A percentile compares a stretch with the other conserved stretches of the same genome.
Evolutionary conservation across 371 early-diverging fungal genomes (phyloP).

Genomic region (Vairimorpha apis): DNA sequence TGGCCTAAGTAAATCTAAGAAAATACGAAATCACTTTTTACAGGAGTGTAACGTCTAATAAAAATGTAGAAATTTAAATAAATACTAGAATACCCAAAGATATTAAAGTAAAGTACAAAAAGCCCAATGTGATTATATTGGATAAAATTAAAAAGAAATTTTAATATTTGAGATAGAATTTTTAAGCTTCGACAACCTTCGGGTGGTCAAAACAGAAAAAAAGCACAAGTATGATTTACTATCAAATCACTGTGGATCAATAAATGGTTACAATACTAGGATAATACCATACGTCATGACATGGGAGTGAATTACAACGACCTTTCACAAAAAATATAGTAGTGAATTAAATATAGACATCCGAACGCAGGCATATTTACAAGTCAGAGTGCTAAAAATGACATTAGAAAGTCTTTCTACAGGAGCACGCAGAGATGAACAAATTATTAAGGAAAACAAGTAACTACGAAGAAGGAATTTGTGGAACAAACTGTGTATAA

Average conservation of each 20-base stretch:
- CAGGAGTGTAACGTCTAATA: neutral
- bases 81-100: neutral
- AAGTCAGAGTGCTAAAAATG: neutral
- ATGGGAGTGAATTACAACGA: too few relatives aligned
- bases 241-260: neutral
- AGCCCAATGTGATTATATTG: neutral
- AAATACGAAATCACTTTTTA: neutral
- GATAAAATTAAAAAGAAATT: neutral
- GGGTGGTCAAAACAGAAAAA: neutral
- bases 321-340: neutral
- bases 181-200: neutral
- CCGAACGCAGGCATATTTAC: neutral
- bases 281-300: neutral
- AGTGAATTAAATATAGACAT: neutral
- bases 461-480: neutral
- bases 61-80: neutral
- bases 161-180: neutral
- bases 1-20: neutral
- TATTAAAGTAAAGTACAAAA: conserved; percentile 2
- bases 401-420: neutral
- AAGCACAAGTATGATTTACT: conserved; percentile 1
- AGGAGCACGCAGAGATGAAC: neutral
- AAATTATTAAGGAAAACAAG: neutral
- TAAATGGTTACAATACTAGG: neutral
- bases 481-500: too few relatives aligned